These are phyloP conservation scores for Picocystis sp. DNA, from an alignment of 163 green algal species.

Conservation along the genomic window DNA sequence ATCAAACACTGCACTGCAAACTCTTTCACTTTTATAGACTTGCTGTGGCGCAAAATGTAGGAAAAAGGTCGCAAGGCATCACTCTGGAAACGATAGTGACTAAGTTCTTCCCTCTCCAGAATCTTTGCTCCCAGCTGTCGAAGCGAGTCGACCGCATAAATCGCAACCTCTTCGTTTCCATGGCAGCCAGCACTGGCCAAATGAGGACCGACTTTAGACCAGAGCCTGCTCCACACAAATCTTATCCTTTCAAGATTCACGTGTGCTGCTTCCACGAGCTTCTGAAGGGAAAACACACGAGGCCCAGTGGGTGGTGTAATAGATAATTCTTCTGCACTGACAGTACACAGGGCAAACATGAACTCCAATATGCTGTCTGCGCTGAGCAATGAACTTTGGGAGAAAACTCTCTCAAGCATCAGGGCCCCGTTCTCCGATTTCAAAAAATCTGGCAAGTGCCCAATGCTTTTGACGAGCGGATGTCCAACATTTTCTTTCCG, in stretches of 20 bases:
- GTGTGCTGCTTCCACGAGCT: slow-evolving; percentile 6
- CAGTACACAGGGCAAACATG: slow-evolving; percentile 3
- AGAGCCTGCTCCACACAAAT: slow-evolving; percentile 7
- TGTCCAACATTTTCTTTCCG: too few relatives aligned
- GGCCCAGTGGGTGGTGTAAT: not conserved
- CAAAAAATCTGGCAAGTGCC: too few relatives aligned
- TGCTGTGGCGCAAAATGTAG: slow-evolving; percentile 2
- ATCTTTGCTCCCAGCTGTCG: slow-evolving; percentile 8
- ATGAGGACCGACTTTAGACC: slow-evolving; percentile 1
- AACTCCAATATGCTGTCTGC: slow-evolving; percentile 6
- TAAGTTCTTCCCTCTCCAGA: slow-evolving; percentile 7
- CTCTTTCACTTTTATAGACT: slow-evolving; percentile 5
- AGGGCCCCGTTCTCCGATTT: too few relatives aligned
- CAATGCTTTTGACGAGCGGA: too few relatives aligned
- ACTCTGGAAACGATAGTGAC: slow-evolving; percentile 8
- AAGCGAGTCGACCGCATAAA: slow-evolving; percentile 8
- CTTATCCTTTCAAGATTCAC: slow-evolving; percentile 9
- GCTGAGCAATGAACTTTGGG: too few relatives aligned
- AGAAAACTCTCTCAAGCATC: too few relatives aligned
- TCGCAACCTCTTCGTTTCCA: slow-evolving; percentile 1
- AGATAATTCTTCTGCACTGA: slow-evolving; percentile 1
- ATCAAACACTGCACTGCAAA: slow-evolving; percentile 3
- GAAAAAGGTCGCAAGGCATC: slow-evolving; percentile 5
- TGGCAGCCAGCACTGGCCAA: slow-evolving; percentile 2
- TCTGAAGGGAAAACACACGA: slow-evolving; percentile 4